Percentiles rank a stretch among this genome's conserved stretches.
Conservation (phyloP, 345 rosid genomes). For the Populus pruinosa region DNA sequence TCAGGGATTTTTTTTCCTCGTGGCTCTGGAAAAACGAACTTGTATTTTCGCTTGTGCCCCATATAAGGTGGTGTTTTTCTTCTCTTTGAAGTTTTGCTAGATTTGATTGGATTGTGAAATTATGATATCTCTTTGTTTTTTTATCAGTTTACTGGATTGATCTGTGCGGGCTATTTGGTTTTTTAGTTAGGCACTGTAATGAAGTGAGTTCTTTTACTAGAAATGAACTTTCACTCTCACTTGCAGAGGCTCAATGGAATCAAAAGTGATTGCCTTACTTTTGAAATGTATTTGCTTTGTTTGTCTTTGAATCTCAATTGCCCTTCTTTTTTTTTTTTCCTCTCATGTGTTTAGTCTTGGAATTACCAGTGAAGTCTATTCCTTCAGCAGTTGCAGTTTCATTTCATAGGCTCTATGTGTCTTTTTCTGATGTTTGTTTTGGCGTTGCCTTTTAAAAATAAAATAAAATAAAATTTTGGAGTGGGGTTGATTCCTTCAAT, state of each 20-base stretch:
- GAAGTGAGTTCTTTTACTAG: slow-evolving; percentile 21
- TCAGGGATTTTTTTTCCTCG: slow-evolving; percentile 10
- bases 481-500: neutral
- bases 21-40: neutral
- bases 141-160: slow-evolving; percentile 17
- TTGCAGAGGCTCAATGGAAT: neutral
- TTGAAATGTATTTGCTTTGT: slow-evolving; percentile 8
- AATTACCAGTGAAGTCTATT: neutral
- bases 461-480: neutral
- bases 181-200: slow-evolving; percentile 9
- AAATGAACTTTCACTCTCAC: slow-evolving; percentile 15
- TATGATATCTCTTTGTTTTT: neutral
- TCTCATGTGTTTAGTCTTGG: slow-evolving; percentile 10
- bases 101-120: slow-evolving; percentile 21
- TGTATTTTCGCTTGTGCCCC: neutral
- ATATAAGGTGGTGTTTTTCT: slow-evolving; percentile 31
- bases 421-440: neutral
- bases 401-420: neutral
- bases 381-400: neutral
- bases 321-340: neutral
- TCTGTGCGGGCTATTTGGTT: slow-evolving; percentile 11
- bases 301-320: slow-evolving; percentile 18
- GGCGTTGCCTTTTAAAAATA: neutral
- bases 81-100: slow-evolving; percentile 3
- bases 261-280: slow-evolving; percentile 5